These are phyloP conservation scores for Nyctanthes arbortristis DNA, from an alignment of 257 asterid genomes.

Conservation along the genomic window DNA sequence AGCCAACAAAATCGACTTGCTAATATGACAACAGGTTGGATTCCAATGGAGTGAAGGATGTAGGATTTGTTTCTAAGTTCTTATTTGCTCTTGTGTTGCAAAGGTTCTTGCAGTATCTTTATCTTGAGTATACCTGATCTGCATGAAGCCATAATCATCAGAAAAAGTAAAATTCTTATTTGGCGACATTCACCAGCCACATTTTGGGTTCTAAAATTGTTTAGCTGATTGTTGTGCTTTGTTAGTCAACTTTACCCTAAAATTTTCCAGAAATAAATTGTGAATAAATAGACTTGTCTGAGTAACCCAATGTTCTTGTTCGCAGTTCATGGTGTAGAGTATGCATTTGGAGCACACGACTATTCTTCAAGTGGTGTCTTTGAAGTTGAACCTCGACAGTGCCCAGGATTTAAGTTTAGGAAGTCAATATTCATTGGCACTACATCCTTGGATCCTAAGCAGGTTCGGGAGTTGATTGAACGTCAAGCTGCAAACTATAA, in stretches of 20 bases:
- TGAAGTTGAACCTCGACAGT: conserved; percentile 91
- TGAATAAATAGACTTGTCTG: neutral
- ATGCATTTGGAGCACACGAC: conserved; percentile 95
- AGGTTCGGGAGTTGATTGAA: conserved; percentile 83
- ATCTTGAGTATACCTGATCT: no score
- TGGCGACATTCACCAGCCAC: no score
- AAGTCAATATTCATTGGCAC: conserved; percentile 81
- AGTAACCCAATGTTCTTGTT: conserved; percentile 5
- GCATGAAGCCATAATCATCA: no score
- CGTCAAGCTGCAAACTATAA: conserved; percentile 76
- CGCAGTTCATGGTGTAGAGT: conserved; percentile 89
- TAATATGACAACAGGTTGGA: no score
- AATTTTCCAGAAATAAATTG: neutral
- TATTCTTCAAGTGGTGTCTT: conserved; percentile 87
- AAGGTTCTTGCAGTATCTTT: no score
- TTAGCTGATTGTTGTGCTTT: neutral
- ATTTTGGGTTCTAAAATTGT: neutral
- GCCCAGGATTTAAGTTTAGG: conserved; percentile 91
- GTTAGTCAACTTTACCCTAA: neutral
- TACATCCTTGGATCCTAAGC: conserved; percentile 57
- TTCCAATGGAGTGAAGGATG: no score
- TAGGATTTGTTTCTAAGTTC: no score
- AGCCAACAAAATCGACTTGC: no score
- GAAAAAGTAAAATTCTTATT: no score
- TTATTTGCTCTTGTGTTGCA: no score